Percentiles rank a stretch among this genome's conserved stretches.
Evolutionary conservation across 441 rosid species (phyloP).

Genomic region (Viola pubescens): DNA sequence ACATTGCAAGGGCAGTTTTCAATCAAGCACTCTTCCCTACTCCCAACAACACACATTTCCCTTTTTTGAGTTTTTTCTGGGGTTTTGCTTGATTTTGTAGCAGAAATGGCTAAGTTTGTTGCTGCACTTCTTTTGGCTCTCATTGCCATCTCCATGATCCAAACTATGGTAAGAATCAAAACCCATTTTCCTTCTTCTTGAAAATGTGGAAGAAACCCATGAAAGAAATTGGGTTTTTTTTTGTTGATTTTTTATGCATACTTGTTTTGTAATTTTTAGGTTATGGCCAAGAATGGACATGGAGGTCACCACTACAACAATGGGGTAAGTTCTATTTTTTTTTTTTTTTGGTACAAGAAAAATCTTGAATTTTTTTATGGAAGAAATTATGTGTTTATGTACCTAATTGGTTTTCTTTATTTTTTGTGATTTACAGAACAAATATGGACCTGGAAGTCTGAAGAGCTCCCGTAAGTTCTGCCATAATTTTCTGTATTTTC

Average conservation of each 20-base stretch:
- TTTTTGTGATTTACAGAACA: slow-evolving; percentile 27
- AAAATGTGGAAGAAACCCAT: not conserved
- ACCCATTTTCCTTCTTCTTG: not conserved
- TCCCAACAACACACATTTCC: not conserved
- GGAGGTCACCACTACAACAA: slow-evolving; percentile 45
- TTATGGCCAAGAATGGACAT: slow-evolving; percentile 38
- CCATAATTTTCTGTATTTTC: not conserved
- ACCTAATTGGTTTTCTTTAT: not conserved
- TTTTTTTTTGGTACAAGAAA: not conserved
- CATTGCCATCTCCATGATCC: slow-evolving; percentile 51
- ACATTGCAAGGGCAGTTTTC: not conserved
- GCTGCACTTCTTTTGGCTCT: slow-evolving; percentile 37
- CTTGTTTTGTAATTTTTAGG: slow-evolving; percentile 22
- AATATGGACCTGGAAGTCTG: slow-evolving; percentile 52
- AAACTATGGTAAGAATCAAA: slow-evolving; percentile 31
- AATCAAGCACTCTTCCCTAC: slow-evolving; percentile 9
- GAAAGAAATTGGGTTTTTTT: too few relatives aligned
- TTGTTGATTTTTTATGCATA: too few relatives aligned
- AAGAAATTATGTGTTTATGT: not conserved
- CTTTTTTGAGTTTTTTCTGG: not conserved
- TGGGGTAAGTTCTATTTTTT: slow-evolving; percentile 16
- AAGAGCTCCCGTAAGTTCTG: slow-evolving; percentile 41
- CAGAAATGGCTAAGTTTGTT: slow-evolving; percentile 33
- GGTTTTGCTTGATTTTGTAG: slow-evolving; percentile 7
- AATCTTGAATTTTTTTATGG: too few relatives aligned